phyloP scores from a whole-genome alignment of 148 eudicot genomes.

The Rhododendron kiyosumense region DNA sequence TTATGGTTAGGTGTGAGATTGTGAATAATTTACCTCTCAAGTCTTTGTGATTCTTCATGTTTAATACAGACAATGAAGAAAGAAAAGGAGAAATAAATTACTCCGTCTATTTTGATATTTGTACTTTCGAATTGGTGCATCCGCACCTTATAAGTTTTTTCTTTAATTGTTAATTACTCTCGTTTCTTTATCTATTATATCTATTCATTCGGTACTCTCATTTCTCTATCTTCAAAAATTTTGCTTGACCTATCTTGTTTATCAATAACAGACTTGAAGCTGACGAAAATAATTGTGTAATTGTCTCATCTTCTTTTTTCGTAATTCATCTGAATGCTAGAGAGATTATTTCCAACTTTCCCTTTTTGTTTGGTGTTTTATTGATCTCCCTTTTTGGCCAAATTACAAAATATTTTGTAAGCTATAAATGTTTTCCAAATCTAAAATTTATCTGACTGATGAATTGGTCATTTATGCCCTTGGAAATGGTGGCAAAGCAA shows the following conservation, averaged over 20 bases:
- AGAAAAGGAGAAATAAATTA: neutral
- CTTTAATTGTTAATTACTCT: too few relatives aligned
- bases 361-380: too few relatives aligned
- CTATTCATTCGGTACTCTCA: too few relatives aligned
- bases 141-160: too few relatives aligned
- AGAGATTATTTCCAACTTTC: neutral
- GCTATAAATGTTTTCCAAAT: neutral
- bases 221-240: neutral
- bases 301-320: too few relatives aligned
- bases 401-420: neutral
- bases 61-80: neutral
- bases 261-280: too few relatives aligned
- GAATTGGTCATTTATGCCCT: neutral
- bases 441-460: neutral
- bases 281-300: too few relatives aligned
- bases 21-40: conserved; percentile 1
- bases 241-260: neutral
- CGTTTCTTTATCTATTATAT: too few relatives aligned
- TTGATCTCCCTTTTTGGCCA: neutral
- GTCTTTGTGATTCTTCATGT: neutral
- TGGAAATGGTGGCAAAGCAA: neutral
- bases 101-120: too few relatives aligned
- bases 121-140: too few relatives aligned
- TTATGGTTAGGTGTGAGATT: neutral
- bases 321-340: neutral